These are phyloP conservation scores for Pestalotiopsis sp. DNA, from an alignment of 2,329 filamentous ascomycete genomes.

Conservation along the genomic window DNA sequence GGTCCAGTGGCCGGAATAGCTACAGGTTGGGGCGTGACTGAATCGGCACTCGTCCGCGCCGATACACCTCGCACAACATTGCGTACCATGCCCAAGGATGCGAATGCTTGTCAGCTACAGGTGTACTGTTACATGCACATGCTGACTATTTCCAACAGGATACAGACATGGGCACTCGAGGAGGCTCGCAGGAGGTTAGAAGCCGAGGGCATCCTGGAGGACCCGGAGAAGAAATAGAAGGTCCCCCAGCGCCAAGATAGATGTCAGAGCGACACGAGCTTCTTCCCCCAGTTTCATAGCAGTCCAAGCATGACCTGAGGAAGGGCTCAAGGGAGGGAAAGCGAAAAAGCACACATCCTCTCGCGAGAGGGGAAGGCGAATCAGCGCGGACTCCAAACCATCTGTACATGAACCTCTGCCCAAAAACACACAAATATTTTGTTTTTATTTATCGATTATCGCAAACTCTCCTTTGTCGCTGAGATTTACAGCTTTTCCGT, in stretches of 20 bases:
- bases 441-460: neutral
- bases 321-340: neutral
- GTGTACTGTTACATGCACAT: neutral
- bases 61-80: no score
- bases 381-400: neutral
- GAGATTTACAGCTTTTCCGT: neutral
- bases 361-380: neutral
- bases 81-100: neutral
- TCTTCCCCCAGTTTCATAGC: neutral
- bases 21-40: no score
- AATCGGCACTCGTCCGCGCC: no score
- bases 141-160: conserved; percentile 59
- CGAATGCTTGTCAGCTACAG: neutral
- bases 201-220: conserved; percentile 89
- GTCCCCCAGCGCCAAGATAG: neutral
- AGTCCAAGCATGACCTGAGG: neutral
- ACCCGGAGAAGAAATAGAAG: conserved; percentile 64
- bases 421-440: neutral
- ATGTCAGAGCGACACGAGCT: neutral
- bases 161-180: conserved; percentile 99
- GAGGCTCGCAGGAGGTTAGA: conserved; percentile 95
- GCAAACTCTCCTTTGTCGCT: neutral
- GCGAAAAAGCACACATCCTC: neutral
- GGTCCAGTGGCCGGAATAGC: neutral
- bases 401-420: conserved; percentile 17